A percentile compares a stretch with the other conserved stretches of the same genome.
These are phyloP conservation scores for Ganoderma meredithae DNA, from an alignment of 1,284 basidiomycete species.

Conservation along the genomic window DNA sequence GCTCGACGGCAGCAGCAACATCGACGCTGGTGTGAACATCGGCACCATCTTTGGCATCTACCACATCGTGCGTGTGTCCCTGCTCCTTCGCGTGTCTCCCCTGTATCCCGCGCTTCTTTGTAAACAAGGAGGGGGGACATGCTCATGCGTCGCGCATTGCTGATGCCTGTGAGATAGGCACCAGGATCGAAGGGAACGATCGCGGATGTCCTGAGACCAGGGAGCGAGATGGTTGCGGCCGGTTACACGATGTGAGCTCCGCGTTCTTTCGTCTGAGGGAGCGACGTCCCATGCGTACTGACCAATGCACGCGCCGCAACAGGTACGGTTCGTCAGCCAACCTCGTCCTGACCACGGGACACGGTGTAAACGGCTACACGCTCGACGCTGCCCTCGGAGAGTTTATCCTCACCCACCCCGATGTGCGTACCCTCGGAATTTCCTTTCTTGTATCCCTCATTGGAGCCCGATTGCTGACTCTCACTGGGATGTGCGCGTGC, in stretches of 20 bases:
- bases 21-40: slow-evolving; percentile 99
- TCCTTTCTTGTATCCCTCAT: not conserved
- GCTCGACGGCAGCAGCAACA: slow-evolving; percentile 97
- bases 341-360: slow-evolving; percentile 93
- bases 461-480: not conserved
- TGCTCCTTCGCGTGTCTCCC: not conserved
- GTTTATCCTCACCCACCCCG: slow-evolving; percentile 98
- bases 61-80: slow-evolving; percentile 70
- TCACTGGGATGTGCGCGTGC: not conserved
- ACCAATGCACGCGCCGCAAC: slow-evolving; percentile 12
- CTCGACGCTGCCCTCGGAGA: slow-evolving; percentile 96
- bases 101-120: not conserved
- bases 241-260: slow-evolving; percentile 89
- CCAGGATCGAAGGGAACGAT: slow-evolving; percentile 82
- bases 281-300: slow-evolving; percentile 11
- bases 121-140: slow-evolving; percentile 1
- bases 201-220: slow-evolving; percentile 92
- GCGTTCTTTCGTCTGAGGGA: slow-evolving; percentile 19
- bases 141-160: slow-evolving; percentile 11
- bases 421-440: slow-evolving; percentile 57
- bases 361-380: slow-evolving; percentile 98
- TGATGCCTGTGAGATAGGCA: slow-evolving; percentile 51
- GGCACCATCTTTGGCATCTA: slow-evolving; percentile 99
- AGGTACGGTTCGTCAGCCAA: slow-evolving; percentile 99
- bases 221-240: slow-evolving; percentile 97